These are phyloP conservation scores for Flaveria linearis DNA, from an alignment of 129 eudicot species.

Conservation along the genomic window DNA sequence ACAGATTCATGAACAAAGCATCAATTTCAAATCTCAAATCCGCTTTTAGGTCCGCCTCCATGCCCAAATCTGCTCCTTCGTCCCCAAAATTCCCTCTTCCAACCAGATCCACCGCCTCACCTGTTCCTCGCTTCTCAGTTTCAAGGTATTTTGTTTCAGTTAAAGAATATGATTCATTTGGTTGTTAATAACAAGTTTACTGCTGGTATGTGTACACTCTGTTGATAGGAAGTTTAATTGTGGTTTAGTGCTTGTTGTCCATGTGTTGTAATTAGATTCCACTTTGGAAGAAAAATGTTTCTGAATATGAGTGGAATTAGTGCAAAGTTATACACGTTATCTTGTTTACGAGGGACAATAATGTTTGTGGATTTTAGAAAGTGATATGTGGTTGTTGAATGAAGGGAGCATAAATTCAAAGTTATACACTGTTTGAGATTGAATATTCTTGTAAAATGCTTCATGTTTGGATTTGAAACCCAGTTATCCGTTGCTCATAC, in stretches of 20 bases:
- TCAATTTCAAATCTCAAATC: constrained; percentile 58
- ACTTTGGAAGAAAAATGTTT: background rate
- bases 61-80: constrained; percentile 45
- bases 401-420: background rate
- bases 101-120: constrained; percentile 49
- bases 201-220: background rate
- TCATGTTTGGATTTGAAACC: background rate
- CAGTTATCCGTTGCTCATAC: background rate
- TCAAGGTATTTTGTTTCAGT: constrained; percentile 49
- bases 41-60: constrained; percentile 51
- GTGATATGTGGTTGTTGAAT: background rate
- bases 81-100: constrained; percentile 41
- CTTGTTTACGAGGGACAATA: background rate
- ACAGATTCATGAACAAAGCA: constrained; percentile 54
- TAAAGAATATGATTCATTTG: background rate
- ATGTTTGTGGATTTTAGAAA: background rate
- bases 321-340: background rate
- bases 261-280: no score
- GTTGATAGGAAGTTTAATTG: background rate
- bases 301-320: background rate
- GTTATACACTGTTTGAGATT: background rate
- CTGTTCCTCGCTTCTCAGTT: constrained; percentile 65
- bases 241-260: background rate
- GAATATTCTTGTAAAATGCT: background rate
- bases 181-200: constrained; percentile 12